Evolutionary conservation across 257 asterid species (phyloP), one percentile per base, ranked within the genome.

Genomic region (Paulownia fortunei): DNA sequence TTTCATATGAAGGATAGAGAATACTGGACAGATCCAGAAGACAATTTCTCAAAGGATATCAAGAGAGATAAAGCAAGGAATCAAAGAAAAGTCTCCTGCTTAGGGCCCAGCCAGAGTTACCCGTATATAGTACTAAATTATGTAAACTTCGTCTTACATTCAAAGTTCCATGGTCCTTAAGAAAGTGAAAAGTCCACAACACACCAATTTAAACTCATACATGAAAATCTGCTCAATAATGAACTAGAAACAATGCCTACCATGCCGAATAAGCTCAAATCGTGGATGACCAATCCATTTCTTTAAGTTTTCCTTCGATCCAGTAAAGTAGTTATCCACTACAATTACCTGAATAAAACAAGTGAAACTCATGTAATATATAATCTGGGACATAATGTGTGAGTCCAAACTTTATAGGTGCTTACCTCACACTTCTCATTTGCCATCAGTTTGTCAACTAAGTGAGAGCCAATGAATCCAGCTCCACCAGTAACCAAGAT

Each of bases 381-480:
- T 36, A n/a, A n/a, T n/a, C n/a, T n/a, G n/a, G n/a, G n/a, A 78
- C 56, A 42, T 18, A 7, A 24, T n/a, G 52, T 15, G 36, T 27
- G 15, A 47, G 64, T 46, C 69, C 54, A 76, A 15, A 44, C 37
- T 12, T 3, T 32, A 24, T 42, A 37, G n/a, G 67, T n/a, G 23
- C 62, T 44, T 44, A 92, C 98, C 96, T 94, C 98, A 44, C 92
- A 92, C 85, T 92, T 90, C 83, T 90, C 99, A 79, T 94, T 88
- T 88, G 88, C 83, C 99, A 94, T 92, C 69, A 94, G 88, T 76
- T 63, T 90, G 87, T 94, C 99, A 26, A 94, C 98, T 24, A 94
- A 87, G 93, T 94, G 99, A 81, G 99, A 94, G 51, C 98, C 98
- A 76, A 94, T 94, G 88, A 94, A 94, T 84, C 98, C 97, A 79